A percentile compares a stretch with the other conserved stretches of the same genome.
Evolutionary conservation across 2,329 filamentous ascomycete species (phyloP).

Genomic region (Colletotrichum shisoi): DNA sequence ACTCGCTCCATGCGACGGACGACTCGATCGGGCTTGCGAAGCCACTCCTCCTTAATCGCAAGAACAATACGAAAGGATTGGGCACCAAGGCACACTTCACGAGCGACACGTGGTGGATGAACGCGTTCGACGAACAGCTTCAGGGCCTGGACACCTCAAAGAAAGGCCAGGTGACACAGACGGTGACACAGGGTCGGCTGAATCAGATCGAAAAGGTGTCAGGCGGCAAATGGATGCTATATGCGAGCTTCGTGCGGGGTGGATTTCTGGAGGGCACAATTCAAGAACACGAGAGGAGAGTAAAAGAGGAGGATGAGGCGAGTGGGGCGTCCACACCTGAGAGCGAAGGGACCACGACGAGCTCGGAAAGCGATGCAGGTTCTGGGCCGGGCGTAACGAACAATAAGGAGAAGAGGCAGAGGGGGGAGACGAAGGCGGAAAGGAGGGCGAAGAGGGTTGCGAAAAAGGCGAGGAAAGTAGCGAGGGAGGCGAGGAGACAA

Average conservation of each 20-base stretch:
- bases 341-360: constrained; percentile 40
- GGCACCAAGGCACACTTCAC: constrained; percentile 75
- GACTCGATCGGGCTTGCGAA: constrained; percentile 79
- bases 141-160: constrained; percentile 76
- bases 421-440: constrained; percentile 45
- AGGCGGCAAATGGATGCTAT: constrained; percentile 70
- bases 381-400: constrained; percentile 64
- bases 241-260: constrained; percentile 85
- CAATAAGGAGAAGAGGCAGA: constrained; percentile 49
- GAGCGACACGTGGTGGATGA: constrained; percentile 94
- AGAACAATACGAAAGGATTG: constrained; percentile 80
- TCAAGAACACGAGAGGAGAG: constrained; percentile 42
- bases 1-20: constrained; percentile 80
- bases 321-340: constrained; percentile 36
- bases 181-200: constrained; percentile 61
- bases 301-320: constrained; percentile 35
- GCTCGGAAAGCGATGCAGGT: constrained; percentile 12
- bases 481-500: constrained; percentile 40
- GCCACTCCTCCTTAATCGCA: constrained; percentile 83
- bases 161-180: constrained; percentile 65
- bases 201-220: constrained; percentile 64
- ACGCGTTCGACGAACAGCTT: constrained; percentile 89
- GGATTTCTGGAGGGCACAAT: constrained; percentile 79
- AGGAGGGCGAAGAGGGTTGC: constrained; percentile 44
- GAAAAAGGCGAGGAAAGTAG: constrained; percentile 48